Evolutionary conservation across 2,329 filamentous ascomycete species (phyloP), one percentile per base, ranked within the genome.

Genomic region (Pseudogymnoascus sp.): DNA sequence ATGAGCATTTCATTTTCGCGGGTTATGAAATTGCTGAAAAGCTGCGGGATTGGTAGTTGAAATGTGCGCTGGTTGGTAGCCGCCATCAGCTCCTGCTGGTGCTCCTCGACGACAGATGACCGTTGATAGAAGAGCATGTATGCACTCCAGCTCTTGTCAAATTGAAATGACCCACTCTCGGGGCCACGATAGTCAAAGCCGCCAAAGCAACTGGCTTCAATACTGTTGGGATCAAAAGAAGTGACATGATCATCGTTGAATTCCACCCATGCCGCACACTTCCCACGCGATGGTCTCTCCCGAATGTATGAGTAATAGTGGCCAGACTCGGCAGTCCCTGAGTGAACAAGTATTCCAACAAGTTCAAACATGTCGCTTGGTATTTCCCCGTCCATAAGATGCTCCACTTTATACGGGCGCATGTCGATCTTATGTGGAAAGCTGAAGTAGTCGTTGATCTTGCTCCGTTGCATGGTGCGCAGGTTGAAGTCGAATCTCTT

Each of bases 101-200:
- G 82, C 14, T 75, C 74, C 16, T 80, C 78, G 63, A 93, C 80
- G 4, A 85, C 84, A 0, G 87, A 87, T 3, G 87, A 84, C 59
- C 95, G 86, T 74, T 97, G 90, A 74, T 99, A 99, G 75, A 99
- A 98, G 7, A 99, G 82, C 90, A 99, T 98, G 75, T 99, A 99
- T 11, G 93, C 95, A 73, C 91, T 98, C 79, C 88, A 88, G 4
- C 84, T 83, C 75, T 93, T 93, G 69, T 87, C 84, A 67, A 82
- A 85, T 0, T 78, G 68, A 16, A 79, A 72, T 65, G 78, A 77
- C 69, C 78, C 75, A 60, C 69, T 71, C 65, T 82, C 77, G 66
- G 81, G 69, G 64, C 77, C 67, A 7, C 82, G 78, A 64, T 81
- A 82, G 64, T 89, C 86, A 4, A 78, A 72, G 1, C 90, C 90